These are phyloP conservation scores for Saussurea involucrata DNA, from an alignment of 129 eudicot species.

Conservation along the genomic window DNA sequence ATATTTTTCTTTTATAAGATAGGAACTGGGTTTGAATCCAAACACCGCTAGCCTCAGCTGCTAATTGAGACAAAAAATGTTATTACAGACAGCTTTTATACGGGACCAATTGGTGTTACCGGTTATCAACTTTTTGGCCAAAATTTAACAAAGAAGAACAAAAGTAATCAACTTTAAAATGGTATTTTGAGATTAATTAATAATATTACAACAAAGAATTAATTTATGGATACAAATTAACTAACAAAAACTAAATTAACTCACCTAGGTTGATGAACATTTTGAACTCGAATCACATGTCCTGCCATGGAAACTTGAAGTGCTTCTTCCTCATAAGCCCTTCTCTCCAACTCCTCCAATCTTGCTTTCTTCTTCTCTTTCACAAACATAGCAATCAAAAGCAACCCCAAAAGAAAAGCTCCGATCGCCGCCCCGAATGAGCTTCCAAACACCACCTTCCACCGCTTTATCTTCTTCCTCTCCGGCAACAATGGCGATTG, in stretches of 20 bases:
- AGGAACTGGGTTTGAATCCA: too few relatives aligned
- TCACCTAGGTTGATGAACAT: conserved; percentile 30
- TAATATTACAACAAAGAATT: conserved; percentile 29
- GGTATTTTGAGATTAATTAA: background rate
- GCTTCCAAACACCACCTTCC: conserved; percentile 80
- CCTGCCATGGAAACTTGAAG: conserved; percentile 97
- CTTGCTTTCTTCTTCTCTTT: conserved; percentile 82
- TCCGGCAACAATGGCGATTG: conserved; percentile 39
- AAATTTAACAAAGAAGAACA: too few relatives aligned
- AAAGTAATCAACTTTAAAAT: background rate
- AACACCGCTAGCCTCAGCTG: too few relatives aligned
- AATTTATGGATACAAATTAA: background rate
- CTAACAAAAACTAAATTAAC: background rate
- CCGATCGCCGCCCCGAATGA: conserved; percentile 77
- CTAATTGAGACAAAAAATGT: too few relatives aligned
- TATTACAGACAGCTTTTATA: too few relatives aligned
- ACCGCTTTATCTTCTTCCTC: conserved; percentile 49
- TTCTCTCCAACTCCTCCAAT: conserved; percentile 78
- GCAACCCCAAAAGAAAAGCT: conserved; percentile 55
- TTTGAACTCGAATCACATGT: conserved; percentile 64
- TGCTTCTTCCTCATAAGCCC: conserved; percentile 98
- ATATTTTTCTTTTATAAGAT: too few relatives aligned
- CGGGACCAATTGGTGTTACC: too few relatives aligned
- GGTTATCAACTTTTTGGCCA: too few relatives aligned
- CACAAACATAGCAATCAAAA: conserved; percentile 71